phyloP scores from a whole-genome alignment of 345 rosid genomes.

The Sisymbrium irio region DNA sequence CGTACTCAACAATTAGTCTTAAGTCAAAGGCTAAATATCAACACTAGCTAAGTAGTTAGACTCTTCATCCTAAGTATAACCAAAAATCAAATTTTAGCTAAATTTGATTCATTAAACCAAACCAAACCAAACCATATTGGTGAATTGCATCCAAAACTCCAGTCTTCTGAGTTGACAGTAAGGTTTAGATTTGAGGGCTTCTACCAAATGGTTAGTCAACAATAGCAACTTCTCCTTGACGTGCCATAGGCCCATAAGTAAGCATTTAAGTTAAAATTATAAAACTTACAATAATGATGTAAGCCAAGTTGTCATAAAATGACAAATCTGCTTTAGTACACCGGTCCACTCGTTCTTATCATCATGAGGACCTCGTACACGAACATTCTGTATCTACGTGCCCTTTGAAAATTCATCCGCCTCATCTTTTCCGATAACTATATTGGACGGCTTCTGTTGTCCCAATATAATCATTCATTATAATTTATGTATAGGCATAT shows the following conservation, averaged over 20 bases:
- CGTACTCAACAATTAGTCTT: no score
- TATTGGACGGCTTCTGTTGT: constrained; percentile 1
- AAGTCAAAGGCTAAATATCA: background rate
- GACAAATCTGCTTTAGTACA: constrained; percentile 16
- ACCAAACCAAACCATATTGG: no score
- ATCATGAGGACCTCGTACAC: constrained; percentile 8
- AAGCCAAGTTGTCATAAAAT: constrained; percentile 20
- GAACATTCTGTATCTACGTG: constrained; percentile 8
- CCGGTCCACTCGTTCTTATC: constrained; percentile 14
- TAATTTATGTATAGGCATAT: background rate
- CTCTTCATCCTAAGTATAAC: background rate
- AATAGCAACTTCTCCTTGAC: background rate
- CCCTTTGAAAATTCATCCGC: constrained; percentile 6
- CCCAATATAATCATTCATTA: background rate
- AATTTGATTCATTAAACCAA: no score
- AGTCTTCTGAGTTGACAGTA: background rate
- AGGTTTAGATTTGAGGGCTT: background rate
- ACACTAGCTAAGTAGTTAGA: no score
- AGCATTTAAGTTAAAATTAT: background rate
- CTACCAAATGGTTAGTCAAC: background rate
- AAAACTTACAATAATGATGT: background rate
- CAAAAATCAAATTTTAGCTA: background rate
- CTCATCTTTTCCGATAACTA: constrained; percentile 12
- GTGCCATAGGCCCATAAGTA: background rate
- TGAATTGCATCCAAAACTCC: background rate